A percentile compares a stretch with the other conserved stretches of the same genome.
Evolutionary conservation across 2,329 filamentous ascomycete genomes (phyloP).

Genomic region (Xylariaceae sp.): DNA sequence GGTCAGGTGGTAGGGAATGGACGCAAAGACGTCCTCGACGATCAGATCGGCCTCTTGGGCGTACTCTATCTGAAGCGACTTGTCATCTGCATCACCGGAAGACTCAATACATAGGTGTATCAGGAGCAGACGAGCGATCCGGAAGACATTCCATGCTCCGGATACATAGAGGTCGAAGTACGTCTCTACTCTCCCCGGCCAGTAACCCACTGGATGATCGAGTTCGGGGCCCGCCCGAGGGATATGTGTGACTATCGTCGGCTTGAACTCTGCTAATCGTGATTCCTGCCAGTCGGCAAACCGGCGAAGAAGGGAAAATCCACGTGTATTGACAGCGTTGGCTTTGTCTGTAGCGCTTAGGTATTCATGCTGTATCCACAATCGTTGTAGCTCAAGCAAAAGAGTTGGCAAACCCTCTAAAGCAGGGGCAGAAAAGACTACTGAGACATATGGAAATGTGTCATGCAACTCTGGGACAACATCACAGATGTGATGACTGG

Average conservation of each 20-base stretch:
- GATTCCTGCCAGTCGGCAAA: conserved; percentile 10
- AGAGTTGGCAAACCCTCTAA: no score
- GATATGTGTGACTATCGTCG: conserved; percentile 7
- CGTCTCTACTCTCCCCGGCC: conserved; percentile 11
- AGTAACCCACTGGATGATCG: conserved; percentile 3
- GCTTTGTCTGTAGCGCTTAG: no score
- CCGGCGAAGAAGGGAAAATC: neutral
- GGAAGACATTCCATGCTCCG: conserved; percentile 11
- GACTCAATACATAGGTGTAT: conserved; percentile 1
- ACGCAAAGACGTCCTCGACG: conserved; percentile 13
- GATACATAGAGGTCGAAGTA: conserved; percentile 13
- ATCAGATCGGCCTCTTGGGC: conserved; percentile 1
- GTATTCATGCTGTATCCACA: no score
- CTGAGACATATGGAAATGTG: no score
- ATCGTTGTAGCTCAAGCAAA: no score
- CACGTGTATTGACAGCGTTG: no score
- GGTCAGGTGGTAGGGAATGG: conserved; percentile 19
- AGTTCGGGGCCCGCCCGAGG: neutral
- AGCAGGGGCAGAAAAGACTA: no score
- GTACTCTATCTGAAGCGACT: neutral
- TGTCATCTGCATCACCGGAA: neutral
- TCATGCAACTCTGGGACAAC: neutral
- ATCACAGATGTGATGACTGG: no score
- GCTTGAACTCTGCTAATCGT: conserved; percentile 9
- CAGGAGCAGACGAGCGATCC: conserved; percentile 5